phyloP scores from a whole-genome alignment of 1,139 yeast species.

The Candida pseudoviswanathii region DNA sequence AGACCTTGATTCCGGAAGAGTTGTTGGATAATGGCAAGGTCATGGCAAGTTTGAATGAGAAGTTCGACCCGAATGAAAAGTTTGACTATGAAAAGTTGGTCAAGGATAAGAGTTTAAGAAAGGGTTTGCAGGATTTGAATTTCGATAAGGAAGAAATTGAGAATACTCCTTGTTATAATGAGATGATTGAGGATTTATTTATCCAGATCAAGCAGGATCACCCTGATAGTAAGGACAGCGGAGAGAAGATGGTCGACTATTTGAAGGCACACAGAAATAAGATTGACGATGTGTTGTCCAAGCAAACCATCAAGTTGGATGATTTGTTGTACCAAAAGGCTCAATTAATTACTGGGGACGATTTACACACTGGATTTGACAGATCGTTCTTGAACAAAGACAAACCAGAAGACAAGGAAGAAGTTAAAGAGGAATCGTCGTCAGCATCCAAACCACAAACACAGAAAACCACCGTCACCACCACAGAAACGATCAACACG shows the following conservation, averaged over 20 bases:
- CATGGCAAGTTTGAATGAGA: conserved; percentile 42
- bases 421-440: conserved; percentile 15
- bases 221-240: conserved; percentile 48
- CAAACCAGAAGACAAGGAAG: conserved; percentile 26
- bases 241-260: conserved; percentile 40
- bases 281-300: conserved; percentile 62
- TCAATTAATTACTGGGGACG: conserved; percentile 82
- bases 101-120: conserved; percentile 36
- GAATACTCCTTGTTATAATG: conserved; percentile 80
- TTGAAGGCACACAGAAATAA: conserved; percentile 67
- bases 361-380: conserved; percentile 92
- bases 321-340: conserved; percentile 72
- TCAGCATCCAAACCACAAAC: conserved; percentile 9
- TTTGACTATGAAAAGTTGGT: conserved; percentile 44
- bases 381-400: conserved; percentile 73
- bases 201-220: conserved; percentile 67
- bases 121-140: conserved; percentile 44
- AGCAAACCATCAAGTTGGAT: conserved; percentile 62
- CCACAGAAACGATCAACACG: conserved; percentile 32
- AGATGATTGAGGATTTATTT: conserved; percentile 89
- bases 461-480: conserved; percentile 19
- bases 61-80: conserved; percentile 62
- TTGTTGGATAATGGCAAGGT: conserved; percentile 42
- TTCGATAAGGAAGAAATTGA: conserved; percentile 55
- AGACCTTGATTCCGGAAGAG: conserved; percentile 32